These are phyloP conservation scores for Penicillium sclerotigenum DNA, from an alignment of 2,329 filamentous ascomycete genomes.

Conservation along the genomic window DNA sequence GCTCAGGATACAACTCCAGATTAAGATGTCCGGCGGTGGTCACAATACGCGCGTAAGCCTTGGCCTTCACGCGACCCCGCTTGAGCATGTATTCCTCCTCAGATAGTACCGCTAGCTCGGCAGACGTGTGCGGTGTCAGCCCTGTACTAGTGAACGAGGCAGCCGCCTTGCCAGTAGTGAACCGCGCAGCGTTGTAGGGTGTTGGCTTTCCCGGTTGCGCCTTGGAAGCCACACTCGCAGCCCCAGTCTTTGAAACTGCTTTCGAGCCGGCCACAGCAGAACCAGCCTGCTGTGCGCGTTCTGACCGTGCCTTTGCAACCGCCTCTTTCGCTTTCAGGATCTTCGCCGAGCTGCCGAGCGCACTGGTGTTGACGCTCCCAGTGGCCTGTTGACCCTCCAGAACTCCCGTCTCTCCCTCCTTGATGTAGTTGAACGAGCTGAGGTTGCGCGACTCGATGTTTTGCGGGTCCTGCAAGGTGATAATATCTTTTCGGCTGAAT, in stretches of 20 bases:
- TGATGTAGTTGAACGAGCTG: constrained; percentile 81
- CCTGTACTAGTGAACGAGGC: constrained; percentile 95
- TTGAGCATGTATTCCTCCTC: constrained; percentile 98
- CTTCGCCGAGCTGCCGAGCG: constrained; percentile 75
- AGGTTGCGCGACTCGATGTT: constrained; percentile 80
- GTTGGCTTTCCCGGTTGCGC: constrained; percentile 34
- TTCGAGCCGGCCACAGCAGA: constrained; percentile 47
- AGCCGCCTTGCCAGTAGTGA: constrained; percentile 87
- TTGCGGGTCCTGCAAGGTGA: constrained; percentile 93
- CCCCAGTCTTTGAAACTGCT: constrained; percentile 24
- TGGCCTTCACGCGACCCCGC: constrained; percentile 80
- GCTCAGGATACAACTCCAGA: constrained; percentile 85
- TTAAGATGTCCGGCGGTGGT: constrained; percentile 84
- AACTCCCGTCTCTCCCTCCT: constrained; percentile 70
- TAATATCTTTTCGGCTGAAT: constrained; percentile 87
- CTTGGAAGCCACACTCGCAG: constrained; percentile 19
- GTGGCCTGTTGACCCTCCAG: constrained; percentile 63
- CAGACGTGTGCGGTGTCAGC: constrained; percentile 84
- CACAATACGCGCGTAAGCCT: constrained; percentile 85
- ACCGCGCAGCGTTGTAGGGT: constrained; percentile 80
- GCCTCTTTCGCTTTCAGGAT: constrained; percentile 88
- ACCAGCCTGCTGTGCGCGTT: constrained; percentile 59
- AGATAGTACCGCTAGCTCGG: constrained; percentile 77
- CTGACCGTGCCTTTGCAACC: constrained; percentile 81
- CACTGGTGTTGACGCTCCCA: constrained; percentile 71